These are phyloP conservation scores for Glycyrrhiza uralensis DNA, from an alignment of 306 rosid species.

Conservation along the genomic window DNA sequence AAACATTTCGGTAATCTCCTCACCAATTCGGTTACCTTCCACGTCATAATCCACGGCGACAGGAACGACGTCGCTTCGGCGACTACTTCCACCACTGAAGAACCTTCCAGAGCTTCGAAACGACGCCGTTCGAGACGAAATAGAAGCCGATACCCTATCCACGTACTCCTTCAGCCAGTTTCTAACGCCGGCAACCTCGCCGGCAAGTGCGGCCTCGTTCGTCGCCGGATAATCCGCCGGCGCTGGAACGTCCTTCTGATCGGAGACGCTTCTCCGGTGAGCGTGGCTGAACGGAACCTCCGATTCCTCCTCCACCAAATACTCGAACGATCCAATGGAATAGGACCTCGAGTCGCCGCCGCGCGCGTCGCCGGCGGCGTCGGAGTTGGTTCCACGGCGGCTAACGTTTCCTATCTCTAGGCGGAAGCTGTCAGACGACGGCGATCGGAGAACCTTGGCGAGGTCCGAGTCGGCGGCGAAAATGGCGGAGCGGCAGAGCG, in stretches of 20 bases:
- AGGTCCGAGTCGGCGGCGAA: constrained; percentile 50
- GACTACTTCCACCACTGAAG: constrained; percentile 65
- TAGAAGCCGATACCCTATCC: constrained; percentile 62
- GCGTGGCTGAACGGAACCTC: constrained; percentile 52
- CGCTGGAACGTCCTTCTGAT: constrained; percentile 43
- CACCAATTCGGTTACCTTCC: constrained; percentile 64
- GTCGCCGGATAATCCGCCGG: neutral
- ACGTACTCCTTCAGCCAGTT: constrained; percentile 81
- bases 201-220: constrained; percentile 40
- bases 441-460: constrained; percentile 33
- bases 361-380: neutral
- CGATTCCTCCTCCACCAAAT: constrained; percentile 58
- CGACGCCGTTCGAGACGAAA: constrained; percentile 68
- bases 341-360: constrained; percentile 48
- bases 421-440: constrained; percentile 42
- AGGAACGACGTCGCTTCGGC: constrained; percentile 52
- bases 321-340: constrained; percentile 85
- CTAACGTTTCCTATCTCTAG: constrained; percentile 70
- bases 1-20: constrained; percentile 76
- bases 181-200: constrained; percentile 53
- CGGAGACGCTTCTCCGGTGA: constrained; percentile 49
- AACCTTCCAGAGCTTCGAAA: constrained; percentile 81
- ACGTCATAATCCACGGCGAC: constrained; percentile 51
- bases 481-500: constrained; percentile 69
- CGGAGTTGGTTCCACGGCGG: constrained; percentile 29